Base-by-base conservation (phyloP, 208 protist species). In the Novymonas esmeraldas region DNA sequence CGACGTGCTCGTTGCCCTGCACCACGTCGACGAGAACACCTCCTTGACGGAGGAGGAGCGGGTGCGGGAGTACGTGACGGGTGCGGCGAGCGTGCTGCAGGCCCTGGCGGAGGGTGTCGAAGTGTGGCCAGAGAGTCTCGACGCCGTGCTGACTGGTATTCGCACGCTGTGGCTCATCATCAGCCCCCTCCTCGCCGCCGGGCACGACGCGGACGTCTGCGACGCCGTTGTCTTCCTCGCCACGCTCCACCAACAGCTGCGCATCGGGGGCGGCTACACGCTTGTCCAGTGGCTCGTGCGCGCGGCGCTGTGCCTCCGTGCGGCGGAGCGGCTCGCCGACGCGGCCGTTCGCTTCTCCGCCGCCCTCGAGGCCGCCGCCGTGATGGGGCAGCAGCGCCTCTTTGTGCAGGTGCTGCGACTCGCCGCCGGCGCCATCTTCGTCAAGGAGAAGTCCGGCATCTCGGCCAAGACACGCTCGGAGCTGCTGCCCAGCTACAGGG, bases 381-480 rank as follows among this genome's bases (percentile, higher is more conserved):
- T 73, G 7, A 41, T 93, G 34, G 78, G 77, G 6, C 78, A 87
- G 28, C 85, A 92, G 22, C 75, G 85, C 11, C 69, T 96, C 13
- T 87, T 90, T 44, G 63, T 94, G 29, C 90, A 94, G 57, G 54
- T 96, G 22, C 68, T 88, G 20, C 85, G 90, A 36, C 51, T 89
- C 33, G 60, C 80, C 9, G 73, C 77, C 4, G 24, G 50, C 22
- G 54, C 55, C 2, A 42, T 74, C 1, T 55, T 41, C 22, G 66
- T 70, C 24, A 70, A 68, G 36, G 82, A 81, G n/a, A 59, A 46
- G n/a, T 41, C 34, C 0, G 36, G 22, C 2, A 45, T 39, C 7
- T 61, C 54, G 1, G 24, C 52, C 3, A 85, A 81, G 55, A 42
- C 51, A 5, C 34, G 59, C 54, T 68, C 78, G 6, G 55, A 59